Evolutionary conservation across 2,329 filamentous ascomycete genomes (phyloP).

Genomic region (Aspergillus terreus): DNA sequence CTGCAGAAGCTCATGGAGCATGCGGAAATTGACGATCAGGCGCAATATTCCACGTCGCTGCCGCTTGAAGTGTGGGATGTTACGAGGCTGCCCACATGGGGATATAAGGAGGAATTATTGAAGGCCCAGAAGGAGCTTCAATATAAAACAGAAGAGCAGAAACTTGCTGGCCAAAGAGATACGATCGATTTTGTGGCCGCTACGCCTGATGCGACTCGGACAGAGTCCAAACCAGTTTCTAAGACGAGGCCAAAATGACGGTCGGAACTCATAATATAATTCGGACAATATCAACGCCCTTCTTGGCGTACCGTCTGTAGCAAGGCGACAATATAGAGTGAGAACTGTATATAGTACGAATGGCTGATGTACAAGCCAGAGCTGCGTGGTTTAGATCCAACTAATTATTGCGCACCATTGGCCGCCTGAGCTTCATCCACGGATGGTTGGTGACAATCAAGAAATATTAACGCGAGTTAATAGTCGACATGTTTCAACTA

Average conservation of each 20-base stretch:
- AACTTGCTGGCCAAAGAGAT: conserved; percentile 29
- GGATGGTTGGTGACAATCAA: too few species aligned
- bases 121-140: conserved; percentile 39
- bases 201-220: conserved; percentile 3
- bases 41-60: conserved; percentile 53
- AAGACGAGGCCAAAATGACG: conserved; percentile 6
- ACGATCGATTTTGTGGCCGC: conserved; percentile 40
- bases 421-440: too few species aligned
- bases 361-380: too few species aligned
- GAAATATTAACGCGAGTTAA: too few species aligned
- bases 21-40: conserved; percentile 51
- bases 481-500: too few species aligned
- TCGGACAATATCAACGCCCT: background rate
- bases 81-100: conserved; percentile 37
- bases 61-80: conserved; percentile 40
- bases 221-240: conserved; percentile 2
- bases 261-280: background rate
- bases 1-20: conserved; percentile 56
- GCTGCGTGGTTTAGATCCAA: too few species aligned
- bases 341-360: too few species aligned
- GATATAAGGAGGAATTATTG: conserved; percentile 46
- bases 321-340: too few species aligned
- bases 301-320: too few species aligned
- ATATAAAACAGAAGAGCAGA: conserved; percentile 33
- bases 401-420: too few species aligned